Evolutionary conservation across 2,329 filamentous ascomycete species (phyloP), one percentile per base, ranked within the genome.

Genomic region (Ascochyta fabae): DNA sequence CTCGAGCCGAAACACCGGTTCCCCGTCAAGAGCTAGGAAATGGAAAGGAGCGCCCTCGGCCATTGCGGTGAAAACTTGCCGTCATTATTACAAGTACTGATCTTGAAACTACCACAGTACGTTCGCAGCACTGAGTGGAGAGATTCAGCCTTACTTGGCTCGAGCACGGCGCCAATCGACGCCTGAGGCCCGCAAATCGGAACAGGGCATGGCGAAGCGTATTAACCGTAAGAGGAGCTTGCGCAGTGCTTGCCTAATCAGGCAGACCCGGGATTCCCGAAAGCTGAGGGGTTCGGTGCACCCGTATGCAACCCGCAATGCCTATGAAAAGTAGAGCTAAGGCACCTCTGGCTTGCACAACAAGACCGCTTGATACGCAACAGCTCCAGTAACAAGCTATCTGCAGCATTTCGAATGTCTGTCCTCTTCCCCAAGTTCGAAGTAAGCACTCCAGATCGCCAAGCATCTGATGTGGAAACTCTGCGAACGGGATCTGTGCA

Each of bases 391-490:
- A 19, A n/a, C 15, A 19, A 22, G 26, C 6, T 13, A 16, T 40
- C 12, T 47, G 35, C 42, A 35, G n/a, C 26, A 36, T 15, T 31
- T 29, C 19, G 41, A 42, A 49, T 36, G 41, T 46, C 42, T 50
- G 29, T 38, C 22, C 26, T 34, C 42, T 40, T 46, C 46, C 42
- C 46, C 35, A 34, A 23, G 26, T 39, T 33, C 36, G 15, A 22
- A 39, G 66, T 67, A 61, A 68, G 66, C 66, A 67, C 61, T 64
- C 64, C 67, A 67, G 53, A 52, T 46, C 23, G 62, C 62, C 56
- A 65, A 62, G 60, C 53, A 53, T 63, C 51, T 58, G 48, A 56
- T 33, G 24, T 43, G 52, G 56, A 48, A 53, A 46, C 53, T 58
- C 55, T 59, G 57, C 59, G 48, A 56, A 50, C 65, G 65, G 64